Base-by-base conservation (phyloP, 371 early-diverging fungal species). In the Lichtheimia corymbifera region DNA sequence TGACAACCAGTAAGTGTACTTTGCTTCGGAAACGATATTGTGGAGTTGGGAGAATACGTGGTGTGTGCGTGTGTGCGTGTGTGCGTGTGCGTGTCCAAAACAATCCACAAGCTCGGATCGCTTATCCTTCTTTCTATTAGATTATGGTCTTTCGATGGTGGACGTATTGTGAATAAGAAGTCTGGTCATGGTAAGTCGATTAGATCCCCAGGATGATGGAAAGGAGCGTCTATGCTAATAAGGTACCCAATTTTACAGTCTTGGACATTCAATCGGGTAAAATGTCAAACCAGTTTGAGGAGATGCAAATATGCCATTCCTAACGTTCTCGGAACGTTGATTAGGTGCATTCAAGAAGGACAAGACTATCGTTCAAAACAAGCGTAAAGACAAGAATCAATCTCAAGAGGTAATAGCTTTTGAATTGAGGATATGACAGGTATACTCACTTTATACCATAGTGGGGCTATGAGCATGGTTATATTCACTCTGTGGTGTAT, bases 331-430 rank as follows among this genome's bases (percentile, higher is more conserved):
- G 7, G 28, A 22, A 25, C 13, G 15, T 44, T 24, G 13, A 9
- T 7, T 52, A 80, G 80, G 80, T 50, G 75, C 77, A 14, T 80
- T 80, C 44, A 80, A 68, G 55, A 77, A 73, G 49, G 77, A 80
- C 42, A 80, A 77, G 49, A 65, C 63, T 14, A 73, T 80, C 59
- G 71, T 77, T 6, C 80, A 80, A 52, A 80, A 77, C 52, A 75
- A 75, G 45, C 64, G 68, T 6, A 77, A 77, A 47, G 55, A 70
- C 2, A 67, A 51, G 18, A 64, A 70, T 45, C 73, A 71, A 62
- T 62, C 75, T 20, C 80, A 80, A 73, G 70, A 73, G 59, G 80
- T 77, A 70, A 59, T 55, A 41, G n/a, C 41, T 14, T 15, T 1
- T 50, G 27, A 24, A 17, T 35, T 30, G 1, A 28, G 6, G 3